phyloP scores from a whole-genome alignment of 2,329 filamentous ascomycete genomes.

The Xylariaceae sp. region DNA sequence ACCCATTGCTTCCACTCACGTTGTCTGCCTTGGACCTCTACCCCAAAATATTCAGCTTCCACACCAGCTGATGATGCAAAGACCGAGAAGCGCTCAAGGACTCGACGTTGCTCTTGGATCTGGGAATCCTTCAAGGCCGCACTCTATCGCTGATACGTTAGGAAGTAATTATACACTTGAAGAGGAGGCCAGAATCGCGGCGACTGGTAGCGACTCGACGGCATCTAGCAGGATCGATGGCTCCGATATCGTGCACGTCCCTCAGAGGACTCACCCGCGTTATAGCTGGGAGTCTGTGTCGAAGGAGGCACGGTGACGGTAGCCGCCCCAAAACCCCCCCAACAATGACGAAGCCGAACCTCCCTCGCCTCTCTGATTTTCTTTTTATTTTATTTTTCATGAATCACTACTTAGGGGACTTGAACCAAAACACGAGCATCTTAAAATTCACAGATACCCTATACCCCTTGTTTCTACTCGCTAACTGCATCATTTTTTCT shows the following conservation, averaged over 20 bases:
- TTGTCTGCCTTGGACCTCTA: slow-evolving; percentile 51
- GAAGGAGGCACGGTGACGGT: slow-evolving; percentile 17
- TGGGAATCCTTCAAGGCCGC: slow-evolving; percentile 24
- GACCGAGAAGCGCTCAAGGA: slow-evolving; percentile 25
- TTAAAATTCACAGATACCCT: slow-evolving; percentile 4
- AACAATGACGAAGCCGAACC: neutral
- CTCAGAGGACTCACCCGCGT: slow-evolving; percentile 29
- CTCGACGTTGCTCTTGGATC: slow-evolving; percentile 29
- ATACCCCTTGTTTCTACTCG: slow-evolving; percentile 12
- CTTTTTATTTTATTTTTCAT: neutral
- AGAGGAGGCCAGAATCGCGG: slow-evolving; percentile 37
- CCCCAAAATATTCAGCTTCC: slow-evolving; percentile 44
- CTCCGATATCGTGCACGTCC: slow-evolving; percentile 30
- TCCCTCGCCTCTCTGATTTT: neutral
- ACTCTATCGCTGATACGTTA: slow-evolving; percentile 39
- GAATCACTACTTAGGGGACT: neutral
- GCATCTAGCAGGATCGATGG: slow-evolving; percentile 28
- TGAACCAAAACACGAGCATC: neutral
- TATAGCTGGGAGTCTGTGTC: slow-evolving; percentile 30
- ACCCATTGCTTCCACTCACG: slow-evolving; percentile 47
- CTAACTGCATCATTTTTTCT: slow-evolving; percentile 14
- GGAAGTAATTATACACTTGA: slow-evolving; percentile 55
- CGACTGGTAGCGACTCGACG: slow-evolving; percentile 3
- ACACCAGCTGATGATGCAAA: slow-evolving; percentile 23
- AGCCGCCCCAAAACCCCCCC: neutral